These are phyloP conservation scores for Hyphopichia buzzinii DNA, from an alignment of 1,139 yeast genomes.

Conservation along the genomic window DNA sequence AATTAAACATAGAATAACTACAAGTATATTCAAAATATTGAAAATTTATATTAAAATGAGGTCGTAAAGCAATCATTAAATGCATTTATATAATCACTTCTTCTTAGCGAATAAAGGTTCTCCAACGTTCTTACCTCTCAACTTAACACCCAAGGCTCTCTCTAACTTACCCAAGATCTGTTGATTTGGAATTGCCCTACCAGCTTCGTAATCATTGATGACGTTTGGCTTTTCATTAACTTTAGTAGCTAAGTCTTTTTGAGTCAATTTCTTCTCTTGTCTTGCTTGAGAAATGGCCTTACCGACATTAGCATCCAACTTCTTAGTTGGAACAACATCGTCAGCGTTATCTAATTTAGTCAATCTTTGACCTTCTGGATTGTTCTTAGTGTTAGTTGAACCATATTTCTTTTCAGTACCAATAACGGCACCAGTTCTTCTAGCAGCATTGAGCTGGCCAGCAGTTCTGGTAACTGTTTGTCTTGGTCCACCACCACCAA, in stretches of 20 bases:
- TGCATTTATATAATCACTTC: slow-evolving; percentile 30
- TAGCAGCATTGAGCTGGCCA: slow-evolving; percentile 85
- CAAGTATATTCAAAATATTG: too few species aligned
- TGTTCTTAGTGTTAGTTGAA: slow-evolving; percentile 59
- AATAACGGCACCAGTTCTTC: slow-evolving; percentile 85
- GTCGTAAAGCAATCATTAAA: slow-evolving; percentile 3
- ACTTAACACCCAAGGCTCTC: slow-evolving; percentile 89
- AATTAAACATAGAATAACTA: too few species aligned
- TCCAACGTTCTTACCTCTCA: slow-evolving; percentile 95
- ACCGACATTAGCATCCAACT: slow-evolving; percentile 80
- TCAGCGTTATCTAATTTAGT: slow-evolving; percentile 92
- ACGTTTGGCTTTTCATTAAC: slow-evolving; percentile 95
- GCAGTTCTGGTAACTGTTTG: slow-evolving; percentile 77
- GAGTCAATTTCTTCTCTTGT: slow-evolving; percentile 85
- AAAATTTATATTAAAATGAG: background rate
- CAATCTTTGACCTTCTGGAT: slow-evolving; percentile 91
- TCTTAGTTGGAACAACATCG: slow-evolving; percentile 91
- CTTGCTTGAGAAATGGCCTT: slow-evolving; percentile 84
- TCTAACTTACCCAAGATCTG: slow-evolving; percentile 90
- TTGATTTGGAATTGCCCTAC: slow-evolving; percentile 95
- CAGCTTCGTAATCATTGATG: slow-evolving; percentile 95
- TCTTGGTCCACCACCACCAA: slow-evolving; percentile 88
- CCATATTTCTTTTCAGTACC: slow-evolving; percentile 93
- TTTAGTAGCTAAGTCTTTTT: slow-evolving; percentile 93
- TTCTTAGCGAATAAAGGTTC: slow-evolving; percentile 81